phyloP scores from a whole-genome alignment of 768 basidiomycete genomes.

The Krasilnikovozyma curviuscula region DNA sequence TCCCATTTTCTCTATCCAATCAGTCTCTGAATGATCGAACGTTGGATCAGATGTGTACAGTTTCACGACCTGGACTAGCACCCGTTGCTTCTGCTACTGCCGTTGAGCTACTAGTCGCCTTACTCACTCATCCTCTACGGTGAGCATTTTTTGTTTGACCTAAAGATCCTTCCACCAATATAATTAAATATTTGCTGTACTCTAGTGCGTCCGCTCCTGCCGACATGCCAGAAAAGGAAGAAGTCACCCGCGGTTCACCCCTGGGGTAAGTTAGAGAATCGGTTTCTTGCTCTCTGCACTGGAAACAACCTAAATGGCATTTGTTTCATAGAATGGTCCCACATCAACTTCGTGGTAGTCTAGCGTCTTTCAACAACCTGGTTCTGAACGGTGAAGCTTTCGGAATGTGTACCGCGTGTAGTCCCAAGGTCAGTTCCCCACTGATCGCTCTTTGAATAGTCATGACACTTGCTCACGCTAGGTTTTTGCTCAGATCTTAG shows the following conservation, averaged over 20 bases:
- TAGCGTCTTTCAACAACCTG: slow-evolving; percentile 68
- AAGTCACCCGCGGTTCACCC: slow-evolving; percentile 24
- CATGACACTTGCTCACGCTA: background rate
- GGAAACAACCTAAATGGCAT: too few relatives aligned
- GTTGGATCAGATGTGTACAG: slow-evolving; percentile 97
- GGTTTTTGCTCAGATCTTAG: slow-evolving; percentile 38
- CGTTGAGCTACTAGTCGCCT: slow-evolving; percentile 73
- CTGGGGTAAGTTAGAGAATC: background rate
- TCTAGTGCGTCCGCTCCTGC: too few relatives aligned
- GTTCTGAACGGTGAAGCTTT: slow-evolving; percentile 73
- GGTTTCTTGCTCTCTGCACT: slow-evolving; percentile 33
- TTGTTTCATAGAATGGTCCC: slow-evolving; percentile 85
- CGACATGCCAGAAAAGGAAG: slow-evolving; percentile 17
- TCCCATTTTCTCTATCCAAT: background rate
- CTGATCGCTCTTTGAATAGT: background rate
- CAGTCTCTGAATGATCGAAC: slow-evolving; percentile 68
- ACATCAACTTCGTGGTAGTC: slow-evolving; percentile 79
- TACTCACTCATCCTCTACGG: slow-evolving; percentile 80
- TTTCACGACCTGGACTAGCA: slow-evolving; percentile 83
- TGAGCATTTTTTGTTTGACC: too few relatives aligned
- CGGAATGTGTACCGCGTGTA: slow-evolving; percentile 75
- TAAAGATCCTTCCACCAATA: too few relatives aligned
- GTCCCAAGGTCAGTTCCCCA: slow-evolving; percentile 40
- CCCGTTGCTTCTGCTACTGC: slow-evolving; percentile 79
- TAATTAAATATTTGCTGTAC: too few relatives aligned